Conservation (phyloP, 306 rosid species). For the Vachellia pachyceras region DNA sequence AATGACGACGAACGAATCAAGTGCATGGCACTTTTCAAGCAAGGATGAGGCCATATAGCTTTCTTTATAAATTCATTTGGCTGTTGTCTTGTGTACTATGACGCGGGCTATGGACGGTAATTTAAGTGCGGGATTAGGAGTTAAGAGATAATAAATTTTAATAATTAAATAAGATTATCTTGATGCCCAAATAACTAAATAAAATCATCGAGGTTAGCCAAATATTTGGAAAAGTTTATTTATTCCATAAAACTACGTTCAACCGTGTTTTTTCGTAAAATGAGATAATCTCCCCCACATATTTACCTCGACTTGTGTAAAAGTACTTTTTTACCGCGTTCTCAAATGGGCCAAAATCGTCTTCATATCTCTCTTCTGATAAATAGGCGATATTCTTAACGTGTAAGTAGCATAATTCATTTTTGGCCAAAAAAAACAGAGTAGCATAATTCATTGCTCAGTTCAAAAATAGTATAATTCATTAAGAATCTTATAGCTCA, state of each 20-base stretch:
- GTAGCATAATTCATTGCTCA: too few relatives aligned
- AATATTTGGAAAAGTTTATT: too few relatives aligned
- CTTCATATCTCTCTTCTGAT: not conserved
- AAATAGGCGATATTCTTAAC: not conserved
- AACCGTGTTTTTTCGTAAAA: too few relatives aligned
- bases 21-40: not conserved
- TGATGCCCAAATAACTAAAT: not conserved
- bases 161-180: not conserved
- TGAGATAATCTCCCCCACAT: too few relatives aligned
- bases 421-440: too few relatives aligned
- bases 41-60: not conserved
- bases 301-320: too few relatives aligned
- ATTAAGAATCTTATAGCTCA: not conserved
- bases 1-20: slow-evolving; percentile 1
- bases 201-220: too few relatives aligned
- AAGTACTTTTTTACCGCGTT: too few relatives aligned
- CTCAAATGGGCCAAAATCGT: too few relatives aligned
- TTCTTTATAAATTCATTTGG: slow-evolving; percentile 4
- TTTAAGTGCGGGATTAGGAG: not conserved
- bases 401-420: too few relatives aligned
- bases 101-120: not conserved
- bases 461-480: not conserved
- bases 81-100: not conserved
- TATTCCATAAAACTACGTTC: too few relatives aligned
- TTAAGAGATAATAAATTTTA: not conserved